Conservation (phyloP, 139 green algal genomes). For the Coelastrella sp. region DNA sequence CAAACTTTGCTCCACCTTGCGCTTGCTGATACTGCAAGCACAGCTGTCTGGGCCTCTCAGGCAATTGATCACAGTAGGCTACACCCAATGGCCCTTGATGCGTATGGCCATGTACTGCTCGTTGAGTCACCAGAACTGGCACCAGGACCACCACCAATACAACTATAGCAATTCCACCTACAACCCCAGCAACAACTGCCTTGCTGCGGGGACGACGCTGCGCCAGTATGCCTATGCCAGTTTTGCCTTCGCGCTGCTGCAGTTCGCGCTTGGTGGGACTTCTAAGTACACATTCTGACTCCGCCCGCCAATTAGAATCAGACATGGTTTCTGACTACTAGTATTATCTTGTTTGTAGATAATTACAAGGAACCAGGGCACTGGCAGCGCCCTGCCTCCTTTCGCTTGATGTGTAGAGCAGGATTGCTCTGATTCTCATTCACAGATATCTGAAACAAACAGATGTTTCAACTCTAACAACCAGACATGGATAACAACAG, state of each 20-base stretch:
- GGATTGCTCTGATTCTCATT: no score
- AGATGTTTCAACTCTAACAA: no score
- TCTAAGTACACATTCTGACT: neutral
- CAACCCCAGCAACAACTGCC: neutral
- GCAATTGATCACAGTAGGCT: neutral
- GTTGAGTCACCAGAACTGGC: conserved; percentile 11
- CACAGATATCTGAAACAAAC: no score
- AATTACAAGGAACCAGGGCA: no score
- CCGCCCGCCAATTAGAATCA: neutral
- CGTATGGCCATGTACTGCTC: neutral
- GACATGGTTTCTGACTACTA: neutral
- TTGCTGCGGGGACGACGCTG: neutral
- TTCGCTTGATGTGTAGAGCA: no score
- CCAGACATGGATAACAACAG: no score
- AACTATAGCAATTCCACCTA: neutral
- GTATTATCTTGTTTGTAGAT: no score
- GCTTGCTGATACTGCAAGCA: conserved; percentile 11
- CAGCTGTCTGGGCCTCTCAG: neutral
- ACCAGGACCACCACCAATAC: neutral
- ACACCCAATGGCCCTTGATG: neutral
- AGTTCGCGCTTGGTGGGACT: conserved; percentile 7
- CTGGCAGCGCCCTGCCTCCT: neutral
- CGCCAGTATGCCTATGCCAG: neutral
- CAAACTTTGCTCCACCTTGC: conserved; percentile 1
- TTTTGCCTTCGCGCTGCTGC: neutral